phyloP scores from a whole-genome alignment of 768 basidiomycete species.

The Phanerochaete sordida region DNA sequence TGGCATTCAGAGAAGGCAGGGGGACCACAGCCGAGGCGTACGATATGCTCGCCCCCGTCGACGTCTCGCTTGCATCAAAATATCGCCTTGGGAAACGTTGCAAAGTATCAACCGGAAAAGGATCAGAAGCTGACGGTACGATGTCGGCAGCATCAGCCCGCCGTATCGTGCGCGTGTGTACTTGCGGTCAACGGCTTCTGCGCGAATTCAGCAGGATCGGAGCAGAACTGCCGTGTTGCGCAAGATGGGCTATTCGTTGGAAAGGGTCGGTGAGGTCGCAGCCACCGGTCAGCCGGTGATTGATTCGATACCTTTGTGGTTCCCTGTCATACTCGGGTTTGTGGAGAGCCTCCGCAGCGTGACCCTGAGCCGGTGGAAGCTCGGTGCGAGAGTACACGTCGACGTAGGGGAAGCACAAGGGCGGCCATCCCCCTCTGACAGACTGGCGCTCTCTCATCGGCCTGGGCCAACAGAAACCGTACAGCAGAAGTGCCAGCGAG shows the following conservation, averaged over 20 bases:
- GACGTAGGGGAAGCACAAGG: not conserved
- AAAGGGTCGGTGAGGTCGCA: not conserved
- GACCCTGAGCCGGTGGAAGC: not conserved
- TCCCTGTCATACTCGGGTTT: too few relatives aligned
- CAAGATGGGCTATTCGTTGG: not conserved
- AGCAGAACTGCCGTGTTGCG: not conserved
- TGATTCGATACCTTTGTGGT: not conserved
- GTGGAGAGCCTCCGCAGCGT: not conserved
- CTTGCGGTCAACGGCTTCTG: not conserved
- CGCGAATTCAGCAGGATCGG: not conserved
- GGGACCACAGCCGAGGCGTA: too few relatives aligned
- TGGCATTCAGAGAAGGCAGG: too few relatives aligned
- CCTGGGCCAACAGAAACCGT: too few relatives aligned
- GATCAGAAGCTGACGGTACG: not conserved
- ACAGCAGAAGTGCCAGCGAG: not conserved
- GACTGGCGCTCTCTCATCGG: not conserved
- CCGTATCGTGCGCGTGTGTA: not conserved
- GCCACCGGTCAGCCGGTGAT: not conserved
- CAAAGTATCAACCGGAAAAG: not conserved
- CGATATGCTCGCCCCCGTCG: too few relatives aligned
- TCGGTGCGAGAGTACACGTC: not conserved
- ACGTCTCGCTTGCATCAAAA: not conserved
- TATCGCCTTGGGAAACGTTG: slow-evolving; percentile 1
- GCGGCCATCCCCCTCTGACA: not conserved
- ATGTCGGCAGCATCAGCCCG: not conserved